These are phyloP conservation scores for Lactarius hatsudake DNA, from an alignment of 768 basidiomycete species.

Conservation along the genomic window DNA sequence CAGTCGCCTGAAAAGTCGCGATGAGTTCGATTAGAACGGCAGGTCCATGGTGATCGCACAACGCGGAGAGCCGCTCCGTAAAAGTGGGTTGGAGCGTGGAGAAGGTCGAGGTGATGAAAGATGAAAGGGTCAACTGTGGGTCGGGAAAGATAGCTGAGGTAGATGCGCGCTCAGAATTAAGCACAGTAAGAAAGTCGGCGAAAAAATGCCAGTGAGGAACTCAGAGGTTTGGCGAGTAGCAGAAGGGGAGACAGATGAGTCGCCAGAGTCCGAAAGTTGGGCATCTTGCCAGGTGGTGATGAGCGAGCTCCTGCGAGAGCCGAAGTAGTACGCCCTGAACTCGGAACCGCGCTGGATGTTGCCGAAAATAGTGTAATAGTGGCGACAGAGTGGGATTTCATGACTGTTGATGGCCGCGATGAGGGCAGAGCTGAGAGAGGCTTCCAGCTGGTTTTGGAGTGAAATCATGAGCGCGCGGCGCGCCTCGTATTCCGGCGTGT, in stretches of 20 bases:
- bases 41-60: slow-evolving; percentile 65
- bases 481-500: slow-evolving; percentile 87
- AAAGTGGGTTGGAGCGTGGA: slow-evolving; percentile 80
- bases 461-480: slow-evolving; percentile 84
- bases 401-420: slow-evolving; percentile 80
- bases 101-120: slow-evolving; percentile 79
- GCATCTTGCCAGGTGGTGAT: slow-evolving; percentile 69
- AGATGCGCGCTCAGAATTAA: slow-evolving; percentile 68
- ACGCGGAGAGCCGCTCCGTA: slow-evolving; percentile 68
- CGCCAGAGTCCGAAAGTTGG: slow-evolving; percentile 48
- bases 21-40: slow-evolving; percentile 69
- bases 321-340: slow-evolving; percentile 93
- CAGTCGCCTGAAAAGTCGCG: slow-evolving; percentile 64
- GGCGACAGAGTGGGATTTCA: slow-evolving; percentile 70
- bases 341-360: slow-evolving; percentile 91
- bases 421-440: slow-evolving; percentile 84
- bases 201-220: slow-evolving; percentile 80
- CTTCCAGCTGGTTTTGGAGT: slow-evolving; percentile 94
- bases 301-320: slow-evolving; percentile 65
- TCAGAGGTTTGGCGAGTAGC: slow-evolving; percentile 45
- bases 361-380: slow-evolving; percentile 83
- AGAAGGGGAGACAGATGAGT: slow-evolving; percentile 33
- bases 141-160: slow-evolving; percentile 89
- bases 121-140: slow-evolving; percentile 69
- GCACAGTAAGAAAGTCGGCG: slow-evolving; percentile 56